Percentiles rank a stretch among this genome's conserved stretches.
phyloP scores from a whole-genome alignment of 176 grass and related monocot species.

The Oryza meridionalis region DNA sequence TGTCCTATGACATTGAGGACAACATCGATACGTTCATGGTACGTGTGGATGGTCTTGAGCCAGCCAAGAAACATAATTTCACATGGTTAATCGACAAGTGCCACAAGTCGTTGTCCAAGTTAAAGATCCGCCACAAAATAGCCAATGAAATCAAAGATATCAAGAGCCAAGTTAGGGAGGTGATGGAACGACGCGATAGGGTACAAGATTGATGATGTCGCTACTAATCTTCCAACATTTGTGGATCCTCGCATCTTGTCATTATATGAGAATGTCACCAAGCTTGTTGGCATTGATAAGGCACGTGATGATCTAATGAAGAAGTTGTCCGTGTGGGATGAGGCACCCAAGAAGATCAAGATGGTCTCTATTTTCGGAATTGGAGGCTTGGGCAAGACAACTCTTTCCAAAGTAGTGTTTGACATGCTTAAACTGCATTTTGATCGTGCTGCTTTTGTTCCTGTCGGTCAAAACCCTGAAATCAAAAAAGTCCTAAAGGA shows the following conservation, averaged over 20 bases:
- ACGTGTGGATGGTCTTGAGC: background rate
- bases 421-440: too few species aligned
- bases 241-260: background rate
- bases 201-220: background rate
- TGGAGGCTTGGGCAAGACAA: background rate
- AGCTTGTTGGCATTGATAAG: background rate
- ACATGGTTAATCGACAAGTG: background rate
- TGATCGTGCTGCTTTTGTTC: slow-evolving; percentile 1
- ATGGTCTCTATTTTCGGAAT: background rate
- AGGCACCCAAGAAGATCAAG: background rate
- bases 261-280: background rate
- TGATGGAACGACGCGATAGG: background rate
- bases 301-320: background rate
- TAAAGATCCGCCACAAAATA: background rate
- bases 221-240: background rate
- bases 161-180: background rate
- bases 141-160: background rate
- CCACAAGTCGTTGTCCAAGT: background rate
- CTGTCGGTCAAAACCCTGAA: background rate
- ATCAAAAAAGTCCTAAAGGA: background rate
- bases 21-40: background rate
- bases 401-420: slow-evolving; percentile 15
- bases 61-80: background rate
- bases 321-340: background rate
- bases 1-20: background rate